phyloP scores from a whole-genome alignment of 139 green algal genomes.

The Chlorella vulgaris region DNA sequence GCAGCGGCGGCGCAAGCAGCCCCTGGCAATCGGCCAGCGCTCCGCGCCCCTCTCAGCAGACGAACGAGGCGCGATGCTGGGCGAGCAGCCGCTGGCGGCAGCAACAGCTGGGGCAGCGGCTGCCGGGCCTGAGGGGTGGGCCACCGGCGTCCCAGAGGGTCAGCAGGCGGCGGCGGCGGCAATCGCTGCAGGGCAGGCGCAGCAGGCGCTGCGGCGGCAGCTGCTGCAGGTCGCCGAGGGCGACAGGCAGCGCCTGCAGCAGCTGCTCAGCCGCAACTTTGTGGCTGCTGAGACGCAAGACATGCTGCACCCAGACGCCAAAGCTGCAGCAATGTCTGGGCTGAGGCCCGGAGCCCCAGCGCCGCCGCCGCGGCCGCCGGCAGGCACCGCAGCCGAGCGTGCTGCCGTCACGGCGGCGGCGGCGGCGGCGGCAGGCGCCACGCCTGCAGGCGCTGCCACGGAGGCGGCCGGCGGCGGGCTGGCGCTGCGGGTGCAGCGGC shows the following conservation, averaged over 20 bases:
- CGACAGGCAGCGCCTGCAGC: conserved; percentile 63
- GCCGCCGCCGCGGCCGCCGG: conserved; percentile 12
- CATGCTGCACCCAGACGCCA: conserved; percentile 47
- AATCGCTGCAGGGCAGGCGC: background rate
- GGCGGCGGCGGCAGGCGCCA: background rate
- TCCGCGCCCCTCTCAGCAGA: conserved; percentile 59
- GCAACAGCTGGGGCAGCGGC: conserved; percentile 8
- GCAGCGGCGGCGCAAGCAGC: background rate
- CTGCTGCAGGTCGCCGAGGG: conserved; percentile 47
- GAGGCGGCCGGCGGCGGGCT: background rate
- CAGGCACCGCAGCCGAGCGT: too few relatives aligned
- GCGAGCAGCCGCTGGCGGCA: conserved; percentile 62
- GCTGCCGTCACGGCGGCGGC: too few relatives aligned
- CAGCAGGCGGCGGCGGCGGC: background rate
- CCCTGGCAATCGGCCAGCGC: conserved; percentile 30
- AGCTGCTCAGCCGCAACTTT: conserved; percentile 64
- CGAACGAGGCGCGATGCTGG: conserved; percentile 67
- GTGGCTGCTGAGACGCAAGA: conserved; percentile 55
- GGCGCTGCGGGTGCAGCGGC: background rate
- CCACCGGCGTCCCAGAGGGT: background rate
- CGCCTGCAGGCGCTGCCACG: background rate
- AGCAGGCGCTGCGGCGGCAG: conserved; percentile 27
- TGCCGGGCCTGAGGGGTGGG: background rate
- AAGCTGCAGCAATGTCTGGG: conserved; percentile 11
- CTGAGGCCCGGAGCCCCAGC: conserved; percentile 23